Percentiles rank a stretch among this genome's conserved stretches.
These are phyloP conservation scores for Neocucurbitaria cava DNA, from an alignment of 2,329 filamentous ascomycete species.

Conservation along the genomic window DNA sequence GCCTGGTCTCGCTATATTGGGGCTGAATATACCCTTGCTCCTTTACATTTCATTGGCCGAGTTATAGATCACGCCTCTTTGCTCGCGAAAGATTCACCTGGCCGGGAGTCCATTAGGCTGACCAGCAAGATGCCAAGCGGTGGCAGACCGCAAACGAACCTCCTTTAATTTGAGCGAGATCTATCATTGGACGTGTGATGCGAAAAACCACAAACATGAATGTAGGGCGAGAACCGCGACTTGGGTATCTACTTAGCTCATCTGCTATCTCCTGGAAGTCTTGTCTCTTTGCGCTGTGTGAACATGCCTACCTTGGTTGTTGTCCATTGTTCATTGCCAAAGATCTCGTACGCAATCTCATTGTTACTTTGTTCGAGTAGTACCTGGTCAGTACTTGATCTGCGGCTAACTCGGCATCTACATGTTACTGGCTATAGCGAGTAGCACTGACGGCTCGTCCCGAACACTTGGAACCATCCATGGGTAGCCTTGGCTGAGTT, in stretches of 20 bases:
- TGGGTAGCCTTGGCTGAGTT: constrained; percentile 14
- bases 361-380: not conserved
- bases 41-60: constrained; percentile 18
- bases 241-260: not conserved
- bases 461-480: constrained; percentile 17
- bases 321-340: not conserved
- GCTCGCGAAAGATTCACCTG: constrained; percentile 8
- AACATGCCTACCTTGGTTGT: not conserved
- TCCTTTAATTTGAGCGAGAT: constrained; percentile 20
- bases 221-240: not conserved
- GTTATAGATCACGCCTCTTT: constrained; percentile 7
- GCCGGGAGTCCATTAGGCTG: constrained; percentile 15
- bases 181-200: constrained; percentile 15
- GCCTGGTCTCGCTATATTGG: constrained; percentile 10
- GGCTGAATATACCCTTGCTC: constrained; percentile 2
- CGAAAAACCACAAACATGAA: constrained; percentile 5
- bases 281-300: not conserved
- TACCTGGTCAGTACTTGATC: not conserved
- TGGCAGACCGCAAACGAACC: constrained; percentile 8
- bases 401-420: constrained; percentile 3
- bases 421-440: not conserved
- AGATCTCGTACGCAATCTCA: not conserved
- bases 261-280: constrained; percentile 1
- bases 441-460: constrained; percentile 31
- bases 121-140: constrained; percentile 9